Evolutionary conservation across 2,329 filamentous ascomycete genomes (phyloP).

Genomic region (Helicocarpus griseus): DNA sequence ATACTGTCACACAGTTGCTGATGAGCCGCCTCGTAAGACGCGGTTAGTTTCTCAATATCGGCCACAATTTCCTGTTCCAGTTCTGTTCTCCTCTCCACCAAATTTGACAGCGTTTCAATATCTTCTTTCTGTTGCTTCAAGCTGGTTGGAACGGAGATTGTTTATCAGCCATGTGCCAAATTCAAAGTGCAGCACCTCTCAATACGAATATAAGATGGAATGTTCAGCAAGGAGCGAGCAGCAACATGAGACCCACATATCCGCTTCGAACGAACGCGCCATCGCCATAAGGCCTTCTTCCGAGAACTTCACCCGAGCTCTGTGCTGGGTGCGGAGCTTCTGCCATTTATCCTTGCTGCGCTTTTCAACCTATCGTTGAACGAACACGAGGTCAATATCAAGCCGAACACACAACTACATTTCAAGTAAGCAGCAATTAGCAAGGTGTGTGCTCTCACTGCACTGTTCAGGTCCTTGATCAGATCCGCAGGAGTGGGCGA

Average conservation of each 20-base stretch:
- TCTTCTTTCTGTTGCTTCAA: slow-evolving; percentile 7
- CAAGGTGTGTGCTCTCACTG: slow-evolving; percentile 11
- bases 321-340: slow-evolving; percentile 12
- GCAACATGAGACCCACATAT: slow-evolving; percentile 7
- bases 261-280: slow-evolving; percentile 4
- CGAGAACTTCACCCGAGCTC: slow-evolving; percentile 7
- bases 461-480: slow-evolving; percentile 10
- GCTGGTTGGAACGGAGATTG: slow-evolving; percentile 3
- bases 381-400: not conserved
- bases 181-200: too few relatives aligned
- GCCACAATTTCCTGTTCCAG: slow-evolving; percentile 11
- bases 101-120: slow-evolving; percentile 10
- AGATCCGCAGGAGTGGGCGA: slow-evolving; percentile 6
- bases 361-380: slow-evolving; percentile 8
- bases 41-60: slow-evolving; percentile 7
- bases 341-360: slow-evolving; percentile 8
- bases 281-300: slow-evolving; percentile 8
- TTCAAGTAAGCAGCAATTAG: not conserved
- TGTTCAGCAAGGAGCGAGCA: not conserved
- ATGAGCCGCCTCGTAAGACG: slow-evolving; percentile 6
- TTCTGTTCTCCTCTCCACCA: slow-evolving; percentile 12
- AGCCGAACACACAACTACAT: not conserved
- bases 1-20: not conserved
- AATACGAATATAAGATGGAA: not conserved
- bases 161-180: not conserved